phyloP scores from a whole-genome alignment of 495 filamentous ascomycete genomes.

The Podospora appendiculata region DNA sequence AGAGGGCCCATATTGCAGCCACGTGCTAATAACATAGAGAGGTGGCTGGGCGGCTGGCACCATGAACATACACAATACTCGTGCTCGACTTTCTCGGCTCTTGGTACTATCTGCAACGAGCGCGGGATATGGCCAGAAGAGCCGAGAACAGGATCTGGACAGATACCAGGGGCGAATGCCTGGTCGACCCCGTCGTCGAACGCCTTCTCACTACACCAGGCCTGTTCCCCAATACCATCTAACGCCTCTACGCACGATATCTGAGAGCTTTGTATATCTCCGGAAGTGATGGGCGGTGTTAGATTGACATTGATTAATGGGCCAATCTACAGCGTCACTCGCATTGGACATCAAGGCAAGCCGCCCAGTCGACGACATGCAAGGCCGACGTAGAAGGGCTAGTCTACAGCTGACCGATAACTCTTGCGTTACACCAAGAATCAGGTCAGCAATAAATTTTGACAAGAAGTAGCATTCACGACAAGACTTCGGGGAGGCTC shows the following conservation, averaged over 20 bases:
- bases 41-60: conserved; percentile 2
- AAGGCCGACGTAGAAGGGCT: background rate
- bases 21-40: conserved; percentile 16
- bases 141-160: background rate
- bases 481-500: conserved; percentile 3
- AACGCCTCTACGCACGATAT: background rate
- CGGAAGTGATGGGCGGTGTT: conserved; percentile 18
- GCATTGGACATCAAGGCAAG: conserved; percentile 5
- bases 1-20: conserved; percentile 14
- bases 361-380: background rate
- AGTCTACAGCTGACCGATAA: conserved; percentile 3
- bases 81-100: conserved; percentile 5
- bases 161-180: too few relatives aligned
- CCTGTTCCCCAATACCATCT: background rate
- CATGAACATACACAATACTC: conserved; percentile 6
- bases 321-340: conserved; percentile 15
- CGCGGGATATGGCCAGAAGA: conserved; percentile 6
- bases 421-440: background rate
- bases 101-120: conserved; percentile 1
- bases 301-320: conserved; percentile 21
- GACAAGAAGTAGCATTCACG: conserved; percentile 2
- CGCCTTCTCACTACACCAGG: too few relatives aligned
- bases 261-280: conserved; percentile 8
- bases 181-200: too few relatives aligned
- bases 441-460: conserved; percentile 10